phyloP scores from a whole-genome alignment of 768 basidiomycete genomes.

The Podaxis mareebaensis region DNA sequence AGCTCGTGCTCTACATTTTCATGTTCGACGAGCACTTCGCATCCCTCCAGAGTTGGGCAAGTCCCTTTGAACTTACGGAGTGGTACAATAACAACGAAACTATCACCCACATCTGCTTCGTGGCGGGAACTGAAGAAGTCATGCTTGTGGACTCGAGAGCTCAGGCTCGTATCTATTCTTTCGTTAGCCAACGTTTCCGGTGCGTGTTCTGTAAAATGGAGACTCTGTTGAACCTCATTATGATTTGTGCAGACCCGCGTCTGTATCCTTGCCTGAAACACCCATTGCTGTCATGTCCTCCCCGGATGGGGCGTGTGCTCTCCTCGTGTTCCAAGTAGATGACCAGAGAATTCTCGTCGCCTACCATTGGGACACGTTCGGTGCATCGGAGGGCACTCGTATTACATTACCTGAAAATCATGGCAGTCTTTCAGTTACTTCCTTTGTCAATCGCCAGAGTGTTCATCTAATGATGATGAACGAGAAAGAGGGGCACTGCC shows the following conservation, averaged over 20 bases:
- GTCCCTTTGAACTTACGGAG: slow-evolving; percentile 35
- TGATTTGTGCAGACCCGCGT: slow-evolving; percentile 38
- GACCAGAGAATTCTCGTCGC: slow-evolving; percentile 9
- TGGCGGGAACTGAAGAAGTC: slow-evolving; percentile 53
- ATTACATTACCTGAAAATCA: slow-evolving; percentile 32
- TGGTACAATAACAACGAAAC: slow-evolving; percentile 39
- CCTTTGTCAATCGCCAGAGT: slow-evolving; percentile 40
- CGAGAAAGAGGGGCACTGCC: slow-evolving; percentile 27
- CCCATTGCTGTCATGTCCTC: slow-evolving; percentile 44
- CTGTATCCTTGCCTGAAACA: slow-evolving; percentile 27
- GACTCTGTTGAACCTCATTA: background rate
- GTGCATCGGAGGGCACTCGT: slow-evolving; percentile 45
- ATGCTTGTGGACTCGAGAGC: slow-evolving; percentile 45
- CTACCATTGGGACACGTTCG: slow-evolving; percentile 61
- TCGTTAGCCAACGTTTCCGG: slow-evolving; percentile 56
- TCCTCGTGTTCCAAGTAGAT: slow-evolving; percentile 31
- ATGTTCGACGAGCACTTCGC: slow-evolving; percentile 45
- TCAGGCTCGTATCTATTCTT: slow-evolving; percentile 52
- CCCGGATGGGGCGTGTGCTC: slow-evolving; percentile 55
- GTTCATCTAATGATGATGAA: slow-evolving; percentile 47
- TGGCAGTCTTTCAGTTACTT: slow-evolving; percentile 38
- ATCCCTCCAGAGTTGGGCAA: slow-evolving; percentile 42
- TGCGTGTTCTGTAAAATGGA: slow-evolving; percentile 21
- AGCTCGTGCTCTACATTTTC: slow-evolving; percentile 46
- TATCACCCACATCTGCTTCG: slow-evolving; percentile 37